phyloP scores from a whole-genome alignment of 2,329 filamentous ascomycete species.

The Geosmithia morbida region DNA sequence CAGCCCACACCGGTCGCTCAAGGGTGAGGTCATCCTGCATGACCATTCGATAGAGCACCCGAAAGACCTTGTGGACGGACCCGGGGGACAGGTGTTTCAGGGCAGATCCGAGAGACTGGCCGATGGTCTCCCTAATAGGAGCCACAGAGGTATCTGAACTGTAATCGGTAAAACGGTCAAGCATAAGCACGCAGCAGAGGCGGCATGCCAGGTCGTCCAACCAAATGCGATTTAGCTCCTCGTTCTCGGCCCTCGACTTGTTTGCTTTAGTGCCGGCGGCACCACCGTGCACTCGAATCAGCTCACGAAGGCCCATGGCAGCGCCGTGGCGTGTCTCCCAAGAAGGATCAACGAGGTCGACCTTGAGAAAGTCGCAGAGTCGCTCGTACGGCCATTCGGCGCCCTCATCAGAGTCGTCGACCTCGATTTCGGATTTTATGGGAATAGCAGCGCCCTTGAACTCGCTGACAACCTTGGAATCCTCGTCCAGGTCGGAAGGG shows the following conservation, averaged over 20 bases:
- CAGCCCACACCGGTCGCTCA: slow-evolving; percentile 71
- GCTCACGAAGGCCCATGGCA: slow-evolving; percentile 84
- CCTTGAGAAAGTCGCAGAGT: slow-evolving; percentile 82
- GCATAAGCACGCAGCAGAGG: slow-evolving; percentile 88
- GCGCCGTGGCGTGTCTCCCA: slow-evolving; percentile 97
- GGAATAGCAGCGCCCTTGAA: slow-evolving; percentile 76
- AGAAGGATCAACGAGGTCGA: slow-evolving; percentile 82
- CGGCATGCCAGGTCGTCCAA: slow-evolving; percentile 91
- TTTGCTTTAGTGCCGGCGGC: slow-evolving; percentile 69
- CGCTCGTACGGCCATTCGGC: slow-evolving; percentile 89
- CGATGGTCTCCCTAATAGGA: slow-evolving; percentile 87
- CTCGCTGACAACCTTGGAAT: slow-evolving; percentile 83
- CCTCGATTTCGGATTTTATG: slow-evolving; percentile 76
- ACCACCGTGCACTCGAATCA: slow-evolving; percentile 78
- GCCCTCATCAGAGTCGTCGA: slow-evolving; percentile 62
- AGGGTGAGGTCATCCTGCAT: slow-evolving; percentile 75
- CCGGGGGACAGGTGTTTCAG: slow-evolving; percentile 67
- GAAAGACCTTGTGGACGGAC: slow-evolving; percentile 76
- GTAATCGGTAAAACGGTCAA: slow-evolving; percentile 95
- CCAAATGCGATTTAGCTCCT: slow-evolving; percentile 68
- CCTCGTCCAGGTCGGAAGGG: slow-evolving; percentile 65
- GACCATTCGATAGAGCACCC: slow-evolving; percentile 74
- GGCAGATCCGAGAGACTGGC: slow-evolving; percentile 81
- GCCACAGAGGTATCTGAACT: slow-evolving; percentile 95
- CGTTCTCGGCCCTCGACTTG: slow-evolving; percentile 60